Conservation (phyloP, 139 green algal species). For the Chlamydomonas sphaeroides region DNA sequence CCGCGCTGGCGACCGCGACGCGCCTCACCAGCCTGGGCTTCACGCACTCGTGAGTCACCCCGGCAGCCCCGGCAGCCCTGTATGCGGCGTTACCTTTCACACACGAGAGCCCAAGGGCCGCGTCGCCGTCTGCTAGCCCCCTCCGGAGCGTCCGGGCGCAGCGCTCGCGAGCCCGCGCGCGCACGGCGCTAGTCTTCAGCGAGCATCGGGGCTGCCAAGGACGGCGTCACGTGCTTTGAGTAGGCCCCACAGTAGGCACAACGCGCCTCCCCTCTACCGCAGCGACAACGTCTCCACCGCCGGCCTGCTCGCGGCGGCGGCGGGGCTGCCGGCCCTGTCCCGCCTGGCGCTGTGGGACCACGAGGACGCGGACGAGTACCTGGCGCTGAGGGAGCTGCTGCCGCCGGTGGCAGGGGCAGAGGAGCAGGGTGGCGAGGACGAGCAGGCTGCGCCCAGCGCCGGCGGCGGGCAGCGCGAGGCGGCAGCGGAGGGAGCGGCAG, state of each 20-base stretch:
- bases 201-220: too few species aligned
- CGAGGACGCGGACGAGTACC: constrained; percentile 36
- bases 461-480: background rate
- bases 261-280: too few species aligned
- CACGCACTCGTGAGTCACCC: background rate
- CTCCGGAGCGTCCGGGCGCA: too few species aligned
- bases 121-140: too few species aligned
- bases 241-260: too few species aligned
- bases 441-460: background rate
- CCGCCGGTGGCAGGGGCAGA: background rate
- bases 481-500: background rate
- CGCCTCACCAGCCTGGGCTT: constrained; percentile 13
- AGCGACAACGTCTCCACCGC: background rate
- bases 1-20: background rate
- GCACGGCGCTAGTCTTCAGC: too few species aligned
- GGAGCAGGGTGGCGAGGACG: background rate
- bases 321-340: constrained; percentile 1
- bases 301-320: constrained; percentile 7
- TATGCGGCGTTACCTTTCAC: too few species aligned
- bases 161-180: too few species aligned
- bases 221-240: too few species aligned
- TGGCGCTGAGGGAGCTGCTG: background rate
- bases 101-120: too few species aligned
- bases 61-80: too few species aligned
- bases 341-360: constrained; percentile 34